Evolutionary conservation across 2,329 filamentous ascomycete genomes (phyloP), one percentile per base, ranked within the genome.

Genomic region (Coniochaeta prunicola): DNA sequence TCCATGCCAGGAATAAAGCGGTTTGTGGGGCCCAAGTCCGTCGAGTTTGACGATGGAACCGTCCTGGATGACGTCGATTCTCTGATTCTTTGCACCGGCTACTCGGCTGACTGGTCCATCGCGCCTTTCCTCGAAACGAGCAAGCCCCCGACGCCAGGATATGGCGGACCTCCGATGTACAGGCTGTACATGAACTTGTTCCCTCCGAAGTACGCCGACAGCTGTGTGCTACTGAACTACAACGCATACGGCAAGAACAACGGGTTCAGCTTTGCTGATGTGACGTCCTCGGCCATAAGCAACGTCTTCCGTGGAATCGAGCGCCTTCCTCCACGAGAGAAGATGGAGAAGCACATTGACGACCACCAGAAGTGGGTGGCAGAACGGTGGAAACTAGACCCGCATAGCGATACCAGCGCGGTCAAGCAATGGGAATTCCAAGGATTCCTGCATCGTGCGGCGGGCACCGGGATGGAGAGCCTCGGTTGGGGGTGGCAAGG

Each of bases 101-200:
- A 75, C 61, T 58, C 63, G 45, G 65, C 64, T 34, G 69, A 71
- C 57, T 73, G 70, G 59, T 57, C 58, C 28, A 54, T 70, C 4
- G 53, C 72, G 10, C 59, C 58, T 3, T 69, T 70, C 28, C 60
- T 70, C 42, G 65, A 70, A 60, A 68, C 67, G 1, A 69, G 66
- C 9, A n/a, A 64, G 57, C 30, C 63, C 45, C n/a, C 61, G 50
- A 40, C 68, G 59, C 67, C 65, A 33, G 62, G 67, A 53, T 61
- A 68, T 38, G 58, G 68, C 59, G 61, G 70, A 59, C 63, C 70
- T 62, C 12, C 69, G 0, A 68, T 76, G 0, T 68, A 72, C 3
- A 63, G 71, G 0, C 66, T 80, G 1, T 80, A 75, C 57, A 71
- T 73, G 40, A 77, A 78, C 62, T 63, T 79, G 4, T 77, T 81